Percentiles rank a stretch among this genome's conserved stretches.
phyloP scores from a whole-genome alignment of 1,284 basidiomycete genomes.

The Apiotrichum brassicae region DNA sequence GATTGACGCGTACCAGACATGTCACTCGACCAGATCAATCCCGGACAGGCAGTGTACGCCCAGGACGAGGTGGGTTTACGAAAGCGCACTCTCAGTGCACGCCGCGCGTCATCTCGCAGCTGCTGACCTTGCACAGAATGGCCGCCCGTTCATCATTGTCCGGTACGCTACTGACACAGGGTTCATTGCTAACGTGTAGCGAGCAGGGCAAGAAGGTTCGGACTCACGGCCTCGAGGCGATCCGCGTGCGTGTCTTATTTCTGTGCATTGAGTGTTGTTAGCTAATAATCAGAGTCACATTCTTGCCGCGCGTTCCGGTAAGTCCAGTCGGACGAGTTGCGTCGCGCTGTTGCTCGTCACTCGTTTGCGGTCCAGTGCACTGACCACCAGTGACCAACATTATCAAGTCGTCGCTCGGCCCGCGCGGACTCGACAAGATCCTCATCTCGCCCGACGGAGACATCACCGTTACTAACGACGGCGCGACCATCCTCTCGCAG shows the following conservation, averaged over 20 bases:
- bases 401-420: conserved; percentile 88
- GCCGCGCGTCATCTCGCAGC: neutral
- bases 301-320: conserved; percentile 65
- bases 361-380: neutral
- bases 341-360: too few relatives aligned
- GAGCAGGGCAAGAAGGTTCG: conserved; percentile 94
- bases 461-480: conserved; percentile 98
- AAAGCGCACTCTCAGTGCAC: neutral
- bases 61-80: conserved; percentile 69
- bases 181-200: conserved; percentile 39
- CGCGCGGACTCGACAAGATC: conserved; percentile 97
- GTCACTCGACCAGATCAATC: conserved; percentile 45
- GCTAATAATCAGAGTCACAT: conserved; percentile 69
- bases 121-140: conserved; percentile 59
- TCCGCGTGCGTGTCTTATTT: conserved; percentile 61
- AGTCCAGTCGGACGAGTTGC: too few relatives aligned
- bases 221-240: conserved; percentile 88
- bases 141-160: conserved; percentile 93
- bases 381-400: conserved; percentile 75
- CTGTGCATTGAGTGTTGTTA: neutral
- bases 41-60: conserved; percentile 67
- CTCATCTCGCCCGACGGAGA: conserved; percentile 97
- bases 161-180: conserved; percentile 34
- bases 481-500: conserved; percentile 88
- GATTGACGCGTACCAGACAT: conserved; percentile 14